Evolutionary conservation across 2,329 filamentous ascomycete genomes (phyloP), one percentile per base, ranked within the genome.

Genomic region (Trichoderma polysporum): DNA sequence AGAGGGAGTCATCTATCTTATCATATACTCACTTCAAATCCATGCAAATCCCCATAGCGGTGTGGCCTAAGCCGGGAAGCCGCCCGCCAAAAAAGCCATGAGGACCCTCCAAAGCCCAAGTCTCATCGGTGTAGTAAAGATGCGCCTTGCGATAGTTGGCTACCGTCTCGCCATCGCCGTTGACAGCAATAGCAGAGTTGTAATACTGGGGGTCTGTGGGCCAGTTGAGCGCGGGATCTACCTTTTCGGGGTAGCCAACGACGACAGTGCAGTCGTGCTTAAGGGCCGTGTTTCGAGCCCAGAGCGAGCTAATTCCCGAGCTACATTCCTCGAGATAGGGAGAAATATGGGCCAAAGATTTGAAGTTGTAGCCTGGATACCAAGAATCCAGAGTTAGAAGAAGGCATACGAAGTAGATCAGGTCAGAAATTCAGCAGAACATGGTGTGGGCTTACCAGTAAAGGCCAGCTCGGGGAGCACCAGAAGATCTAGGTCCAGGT

Each of bases 381-480:
- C 37, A 45, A 13, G 27, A 3, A 7, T 5, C 17, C 22, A 19
- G 25, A 53, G 59, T 58, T 41, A 22, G 49, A 15, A 35, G 35
- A 33, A n/a, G 58, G 53, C 54, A 47, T 37, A 15, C 37, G 54
- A 9, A 54, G 12, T n/a, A 45, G 41, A 12, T 17, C 41, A 22
- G n/a, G 22, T 45, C 10, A 19, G 39, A 27, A 54, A 15, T 35
- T 9, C 17, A 9, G 27, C 29, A 13, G 4, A 56, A 29, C 13
- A 13, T 27, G 8, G n/a, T 22, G 53, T 27, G 31, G 31, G 73
- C 79, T 71, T 78, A 91, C 90, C 90, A 66, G 87, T 85, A 74
- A 94, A 93, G 1, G 91, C 90, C 76, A 94, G 79, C 74, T 94
- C 92, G 0, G 92, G 91, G 0, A 94, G 79, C 0, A 94, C 86